Evolutionary conservation across 2,329 filamentous ascomycete genomes (phyloP), one percentile per base, ranked within the genome.

Genomic region (Fusarium brachygibbosum): DNA sequence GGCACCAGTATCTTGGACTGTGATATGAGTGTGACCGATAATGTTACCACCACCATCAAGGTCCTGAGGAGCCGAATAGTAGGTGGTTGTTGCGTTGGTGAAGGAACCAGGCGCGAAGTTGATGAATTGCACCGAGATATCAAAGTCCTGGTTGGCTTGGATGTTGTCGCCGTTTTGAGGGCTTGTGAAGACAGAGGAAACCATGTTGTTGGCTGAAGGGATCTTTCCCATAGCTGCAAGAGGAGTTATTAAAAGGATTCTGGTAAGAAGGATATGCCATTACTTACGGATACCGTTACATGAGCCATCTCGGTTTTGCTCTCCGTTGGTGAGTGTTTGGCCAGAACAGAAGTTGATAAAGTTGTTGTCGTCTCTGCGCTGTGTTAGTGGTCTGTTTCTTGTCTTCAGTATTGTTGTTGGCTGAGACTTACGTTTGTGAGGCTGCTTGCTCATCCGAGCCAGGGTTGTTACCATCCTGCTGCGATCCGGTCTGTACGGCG

Each of bases 291-390:
- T 84, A 75, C 86, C 86, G 76, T 91, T 91, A 80, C 89, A 91
- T 35, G 88, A 91, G 21, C 89, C 89, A 6, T 70, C 77, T 61
- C 80, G 81, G 52, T 85, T 80, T 76, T 91, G 88, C 29, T 84
- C 78, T 72, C 88, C 89, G 72, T 91, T 88, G 67, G 88, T 90
- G 48, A 88, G 75, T 0, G 80, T 84, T 75, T 84, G 71, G 45
- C 84, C 86, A 6, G 77, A 63, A 74, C 87, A 89, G 76, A 88
- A 88, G 82, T 89, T 89, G 83, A 89, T 88, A 76, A 89, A 89
- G 80, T 90, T 90, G 80, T 81, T 80, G 19, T 79, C 64, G 69
- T 89, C 86, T 66, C 87, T 89, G 56, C n/a, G 81, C 31, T 9
- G 11, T 54, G 67, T 70, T 64, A 76, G 52, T 32, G 44, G 11